phyloP scores from a whole-genome alignment of 768 basidiomycete species.

The Sarcomyxa edulis region DNA sequence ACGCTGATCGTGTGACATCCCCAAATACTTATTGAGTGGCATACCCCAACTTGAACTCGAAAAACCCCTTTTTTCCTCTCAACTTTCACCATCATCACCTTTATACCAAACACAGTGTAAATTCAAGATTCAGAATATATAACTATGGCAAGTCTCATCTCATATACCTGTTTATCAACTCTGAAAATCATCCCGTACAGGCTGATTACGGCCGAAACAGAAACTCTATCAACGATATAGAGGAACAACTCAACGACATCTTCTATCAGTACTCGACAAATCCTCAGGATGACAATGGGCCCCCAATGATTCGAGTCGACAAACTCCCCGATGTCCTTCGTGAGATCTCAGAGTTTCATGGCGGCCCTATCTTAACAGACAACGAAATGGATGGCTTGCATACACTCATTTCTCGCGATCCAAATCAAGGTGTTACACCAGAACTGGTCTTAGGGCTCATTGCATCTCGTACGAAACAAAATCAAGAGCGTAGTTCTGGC shows the following conservation, averaged over 20 bases:
- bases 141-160: slow-evolving; percentile 3
- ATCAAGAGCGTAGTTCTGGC: slow-evolving; percentile 31
- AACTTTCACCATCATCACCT: too few relatives aligned
- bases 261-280: slow-evolving; percentile 63
- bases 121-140: not conserved
- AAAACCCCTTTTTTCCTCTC: too few relatives aligned
- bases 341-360: slow-evolving; percentile 53
- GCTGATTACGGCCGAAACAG: slow-evolving; percentile 51
- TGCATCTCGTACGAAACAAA: slow-evolving; percentile 51
- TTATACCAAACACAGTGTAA: not conserved
- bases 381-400: slow-evolving; percentile 62
- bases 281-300: slow-evolving; percentile 50
- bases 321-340: slow-evolving; percentile 68
- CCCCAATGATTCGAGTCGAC: slow-evolving; percentile 64
- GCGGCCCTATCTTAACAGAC: slow-evolving; percentile 52
- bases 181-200: not conserved
- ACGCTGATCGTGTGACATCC: too few relatives aligned
- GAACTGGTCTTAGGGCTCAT: slow-evolving; percentile 59
- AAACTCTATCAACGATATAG: slow-evolving; percentile 67
- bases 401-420: slow-evolving; percentile 49
- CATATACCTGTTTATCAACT: not conserved
- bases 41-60: too few relatives aligned
- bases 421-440: slow-evolving; percentile 65
- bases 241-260: slow-evolving; percentile 61
- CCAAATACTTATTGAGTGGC: too few relatives aligned